Base-by-base conservation (phyloP, 2,329 filamentous ascomycete species). In the Cladosporium austrohemisphaericum region DNA sequence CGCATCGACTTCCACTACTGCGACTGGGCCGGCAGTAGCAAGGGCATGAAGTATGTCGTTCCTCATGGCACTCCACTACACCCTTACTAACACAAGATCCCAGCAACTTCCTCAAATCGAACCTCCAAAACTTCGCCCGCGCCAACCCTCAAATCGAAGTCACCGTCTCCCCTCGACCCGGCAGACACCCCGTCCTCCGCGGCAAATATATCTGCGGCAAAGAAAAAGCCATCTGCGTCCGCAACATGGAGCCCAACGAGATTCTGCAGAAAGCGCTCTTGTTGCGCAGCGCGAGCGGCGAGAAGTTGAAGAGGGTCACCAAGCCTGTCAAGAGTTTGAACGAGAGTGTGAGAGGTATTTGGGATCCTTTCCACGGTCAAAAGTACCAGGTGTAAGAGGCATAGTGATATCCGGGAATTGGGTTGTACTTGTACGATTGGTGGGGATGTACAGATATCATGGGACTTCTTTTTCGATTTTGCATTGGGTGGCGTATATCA, bases 1-100 rank as follows among this genome's bases (percentile, higher is more conserved):
- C 87, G 85, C 66, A 77, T 98, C 69, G 88, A 95, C 69, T 88
- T 98, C 66, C 88, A 95, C 75, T 98, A 95, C 76, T 97, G 93
- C 76, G 90, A 97, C 78, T 91, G 86, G 81, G 88, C 87, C 51
- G 93, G 91, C 55, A 95, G 88, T 69, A 97, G 92, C 29, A 83
- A 76, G 64, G 93, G 93, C 66, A 96, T 97, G 90, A 93, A 95
- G 88, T 93, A 77, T 56, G 51, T 8, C 13, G 14, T 14, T 16
- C 19, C 38, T 14, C 2, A 3, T 7, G 25, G 5, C n/a, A n/a
- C 16, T 29, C 11, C 18, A 9, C 18, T 40, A 8, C 23, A 26
- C 19, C 6, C 4, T 10, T 16, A 31, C 49, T 43, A 41, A 48
- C 28, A 29, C 19, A 18, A 28, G 20, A 13, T 16, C 9, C 41